phyloP scores from a whole-genome alignment of 371 early-diverging fungal species.

The Capillidium heterosporum region DNA sequence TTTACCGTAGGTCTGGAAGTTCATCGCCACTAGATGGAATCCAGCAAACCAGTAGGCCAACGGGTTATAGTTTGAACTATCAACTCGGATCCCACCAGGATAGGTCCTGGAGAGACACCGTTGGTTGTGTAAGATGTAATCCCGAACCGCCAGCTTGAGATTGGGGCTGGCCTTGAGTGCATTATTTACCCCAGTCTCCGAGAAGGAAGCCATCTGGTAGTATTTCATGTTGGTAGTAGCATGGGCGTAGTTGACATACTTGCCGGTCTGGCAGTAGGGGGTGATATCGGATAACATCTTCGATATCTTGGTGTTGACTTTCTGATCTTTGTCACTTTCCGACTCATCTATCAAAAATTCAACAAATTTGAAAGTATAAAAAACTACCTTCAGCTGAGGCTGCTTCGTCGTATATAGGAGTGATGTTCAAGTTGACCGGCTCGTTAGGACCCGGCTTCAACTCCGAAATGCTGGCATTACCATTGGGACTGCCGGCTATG shows the following conservation, averaged over 20 bases:
- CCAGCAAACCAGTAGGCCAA: constrained; percentile 54
- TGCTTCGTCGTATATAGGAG: background rate
- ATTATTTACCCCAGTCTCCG: constrained; percentile 21
- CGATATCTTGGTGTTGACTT: constrained; percentile 23
- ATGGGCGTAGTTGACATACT: constrained; percentile 29
- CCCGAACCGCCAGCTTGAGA: background rate
- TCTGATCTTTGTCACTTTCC: constrained; percentile 12
- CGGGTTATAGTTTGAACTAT: constrained; percentile 60
- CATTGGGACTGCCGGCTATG: background rate
- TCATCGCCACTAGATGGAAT: constrained; percentile 66
- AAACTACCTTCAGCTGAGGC: background rate
- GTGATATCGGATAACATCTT: constrained; percentile 37
- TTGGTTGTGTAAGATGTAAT: constrained; percentile 27
- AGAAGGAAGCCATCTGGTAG: constrained; percentile 45
- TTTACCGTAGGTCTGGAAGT: constrained; percentile 47
- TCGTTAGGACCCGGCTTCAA: background rate
- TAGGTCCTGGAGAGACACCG: constrained; percentile 44
- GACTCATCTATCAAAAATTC: background rate
- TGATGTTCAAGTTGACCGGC: background rate
- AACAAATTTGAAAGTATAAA: background rate
- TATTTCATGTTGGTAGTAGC: constrained; percentile 10
- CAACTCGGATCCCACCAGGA: constrained; percentile 48
- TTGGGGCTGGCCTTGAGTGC: constrained; percentile 13
- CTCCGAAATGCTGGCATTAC: too few relatives aligned
- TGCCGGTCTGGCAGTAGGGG: constrained; percentile 43